Base-by-base conservation (phyloP, 2,329 filamentous ascomycete species). In the Fusarium brachygibbosum region DNA sequence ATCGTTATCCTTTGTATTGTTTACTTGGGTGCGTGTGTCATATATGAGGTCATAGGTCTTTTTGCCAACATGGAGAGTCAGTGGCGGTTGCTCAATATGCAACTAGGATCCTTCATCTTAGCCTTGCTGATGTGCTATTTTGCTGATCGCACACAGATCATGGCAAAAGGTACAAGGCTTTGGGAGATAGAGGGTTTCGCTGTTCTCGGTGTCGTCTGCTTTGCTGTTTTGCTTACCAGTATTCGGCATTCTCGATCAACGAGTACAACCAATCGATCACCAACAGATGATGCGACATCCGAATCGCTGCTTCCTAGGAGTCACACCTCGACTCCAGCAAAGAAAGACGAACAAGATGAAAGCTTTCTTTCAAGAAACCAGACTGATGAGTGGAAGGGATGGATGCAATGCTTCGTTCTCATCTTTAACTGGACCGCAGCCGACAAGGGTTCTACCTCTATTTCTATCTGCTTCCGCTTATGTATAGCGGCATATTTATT, bases 351-450 rank as follows among this genome's bases (percentile, higher is more conserved):
- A 1, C 6, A 37, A 28, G n/a, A 28, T 4, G 32, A 48, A 8
- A 7, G 14, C 2, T 56, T 63, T 10, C 29, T 60, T 25, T 37
- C 71, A 28, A 25, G 35, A 1, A 31, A 21, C 23, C 86, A 90
- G 68, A 87, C 85, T 0, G 84, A 90, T 60, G 89, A 91, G 74
- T 89, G 88, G 84, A 91, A 90, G 77, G 89, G 89, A 6, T 85
- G 87, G 82, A 87, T 90, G 85, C 88, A 90, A 68, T 80, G 81
- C 14, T 76, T 84, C 10, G 77, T 83, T 32, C 68, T 83, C 4
- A 79, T 87, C 13, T 90, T 88, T 70, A 84, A 88, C 65, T 90
- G 87, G 75, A 85, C 86, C 35, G 82, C 84, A 19, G 84, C 83
- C 5, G 85, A 62, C 69, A 79, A 35, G 2, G 64, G 59, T 3